Evolutionary conservation across 169 alveolate species (phyloP), one percentile per base, ranked within the genome.

Genomic region (Blepharisma undulans): DNA sequence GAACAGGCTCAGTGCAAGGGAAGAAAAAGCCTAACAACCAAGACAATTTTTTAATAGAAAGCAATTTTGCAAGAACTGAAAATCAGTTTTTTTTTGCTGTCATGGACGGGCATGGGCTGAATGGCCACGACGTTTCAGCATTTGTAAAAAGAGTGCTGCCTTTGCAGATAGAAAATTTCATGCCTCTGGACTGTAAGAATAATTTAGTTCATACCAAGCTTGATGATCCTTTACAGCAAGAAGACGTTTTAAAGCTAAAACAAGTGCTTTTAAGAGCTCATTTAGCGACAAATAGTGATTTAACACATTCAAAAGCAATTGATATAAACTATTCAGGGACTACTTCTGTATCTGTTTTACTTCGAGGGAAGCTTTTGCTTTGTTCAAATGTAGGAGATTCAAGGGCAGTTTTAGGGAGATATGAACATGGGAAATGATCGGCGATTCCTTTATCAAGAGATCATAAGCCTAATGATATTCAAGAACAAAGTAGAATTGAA

Each of bases 81-180:
- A 90, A 90, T 66, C 86, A 91, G 93, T 92, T 92, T 5, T 86
- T 97, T 72, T 95, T 95, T 85, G 98, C 97, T 19, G 98, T 97
- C 33, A 95, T 97, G 86, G 99, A 97, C 91, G 99, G 99, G 18
- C 99, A 97, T 92, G 99, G 99, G 12, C 97, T 98, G 6, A 93
- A 92, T 92, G 99, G 99, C 18, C 99, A 97, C 91, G 98, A 96
- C 81, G 97, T 97, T 60, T 93, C 97, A 2, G 80, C 80, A 10
- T 86, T 66, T 71, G 90, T 86, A 19, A 86, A 86, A 72, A 27
- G 82, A 30, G 27, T n/a, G 84, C 66, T 86, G 16, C 90, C 90
- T 60, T 25, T 66, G 21, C 32, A 29, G 16, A 72, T 86, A 22
- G 90, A 60, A 71, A 86, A 29, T 71, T 8, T 21, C 0, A 10